Evolutionary conservation across 331 rosid genomes (phyloP).

Genomic region (Malus hybrid): DNA sequence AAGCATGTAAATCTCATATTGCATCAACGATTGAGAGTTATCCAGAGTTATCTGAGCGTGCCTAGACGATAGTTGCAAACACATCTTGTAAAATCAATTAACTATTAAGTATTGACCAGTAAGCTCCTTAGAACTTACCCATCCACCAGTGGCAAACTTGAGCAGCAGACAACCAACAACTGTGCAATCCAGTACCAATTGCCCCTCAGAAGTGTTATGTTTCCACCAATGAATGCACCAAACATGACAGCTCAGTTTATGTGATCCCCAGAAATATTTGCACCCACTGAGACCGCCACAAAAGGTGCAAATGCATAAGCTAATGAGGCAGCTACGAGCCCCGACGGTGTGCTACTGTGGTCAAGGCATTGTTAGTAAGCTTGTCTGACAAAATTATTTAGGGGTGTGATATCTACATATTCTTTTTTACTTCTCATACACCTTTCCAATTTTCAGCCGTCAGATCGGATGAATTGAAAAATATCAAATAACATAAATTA

Average conservation of each 20-base stretch:
- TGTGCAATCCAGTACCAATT: conserved; percentile 74
- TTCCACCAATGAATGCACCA: conserved; percentile 69
- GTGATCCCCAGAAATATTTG: conserved; percentile 75
- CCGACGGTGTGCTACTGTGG: conserved; percentile 27
- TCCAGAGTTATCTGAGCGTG: background rate
- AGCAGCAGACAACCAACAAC: conserved; percentile 62
- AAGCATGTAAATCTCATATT: too few species aligned
- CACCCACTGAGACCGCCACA: conserved; percentile 75
- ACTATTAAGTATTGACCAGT: background rate
- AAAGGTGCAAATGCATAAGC: conserved; percentile 60
- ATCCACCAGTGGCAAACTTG: conserved; percentile 58
- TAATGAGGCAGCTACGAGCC: conserved; percentile 55
- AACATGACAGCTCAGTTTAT: conserved; percentile 82
- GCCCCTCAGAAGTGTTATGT: conserved; percentile 49
- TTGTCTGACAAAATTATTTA: conserved; percentile 38
- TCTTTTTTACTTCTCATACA: rapidly evolving
- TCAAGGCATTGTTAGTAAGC: conserved; percentile 36
- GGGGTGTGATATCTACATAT: too few species aligned
- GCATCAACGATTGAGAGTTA: too few species aligned
- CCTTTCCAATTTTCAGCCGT: rapidly evolving
- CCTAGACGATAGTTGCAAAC: background rate
- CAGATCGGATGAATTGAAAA: too few species aligned
- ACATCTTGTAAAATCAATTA: background rate
- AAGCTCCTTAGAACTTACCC: conserved; percentile 24
- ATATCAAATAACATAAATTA: too few species aligned